Percentiles rank a stretch among this genome's conserved stretches.
Conservation (phyloP, 495 filamentous ascomycete genomes). For the Talaromyces ruber region DNA sequence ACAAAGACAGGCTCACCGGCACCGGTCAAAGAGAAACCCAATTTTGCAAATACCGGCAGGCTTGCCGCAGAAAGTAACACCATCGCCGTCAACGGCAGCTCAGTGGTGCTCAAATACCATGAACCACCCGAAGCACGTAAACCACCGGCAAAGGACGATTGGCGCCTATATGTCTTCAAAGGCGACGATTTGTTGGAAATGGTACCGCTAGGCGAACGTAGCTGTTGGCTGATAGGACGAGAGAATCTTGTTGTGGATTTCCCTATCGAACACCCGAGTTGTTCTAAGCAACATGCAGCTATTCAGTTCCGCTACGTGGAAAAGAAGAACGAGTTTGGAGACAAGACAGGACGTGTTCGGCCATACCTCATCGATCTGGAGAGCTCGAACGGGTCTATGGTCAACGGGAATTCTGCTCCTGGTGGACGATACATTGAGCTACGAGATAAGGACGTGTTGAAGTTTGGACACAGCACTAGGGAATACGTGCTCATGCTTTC, state of each 20-base stretch:
- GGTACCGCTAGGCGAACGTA: slow-evolving; percentile 62
- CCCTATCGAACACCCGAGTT: slow-evolving; percentile 79
- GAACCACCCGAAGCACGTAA: slow-evolving; percentile 91
- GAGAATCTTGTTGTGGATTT: slow-evolving; percentile 76
- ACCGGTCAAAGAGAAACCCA: slow-evolving; percentile 74
- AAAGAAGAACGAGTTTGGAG: slow-evolving; percentile 78
- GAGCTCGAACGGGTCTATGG: slow-evolving; percentile 80
- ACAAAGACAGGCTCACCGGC: slow-evolving; percentile 25
- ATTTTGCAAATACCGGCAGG: slow-evolving; percentile 70
- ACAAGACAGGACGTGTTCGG: slow-evolving; percentile 70
- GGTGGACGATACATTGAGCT: slow-evolving; percentile 77
- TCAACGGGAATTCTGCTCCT: slow-evolving; percentile 69
- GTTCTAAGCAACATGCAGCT: slow-evolving; percentile 90
- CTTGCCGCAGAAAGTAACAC: slow-evolving; percentile 87
- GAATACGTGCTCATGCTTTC: slow-evolving; percentile 79
- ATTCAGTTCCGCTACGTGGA: slow-evolving; percentile 84
- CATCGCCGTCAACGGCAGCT: slow-evolving; percentile 55
- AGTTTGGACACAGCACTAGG: slow-evolving; percentile 78
- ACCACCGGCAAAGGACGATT: slow-evolving; percentile 64
- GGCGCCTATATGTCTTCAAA: slow-evolving; percentile 94
- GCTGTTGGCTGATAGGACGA: slow-evolving; percentile 85
- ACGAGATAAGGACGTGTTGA: slow-evolving; percentile 77
- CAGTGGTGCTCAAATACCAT: slow-evolving; percentile 85
- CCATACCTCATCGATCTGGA: slow-evolving; percentile 92
- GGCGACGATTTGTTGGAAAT: slow-evolving; percentile 69